phyloP scores from a whole-genome alignment of 768 basidiomycete species.

The Gautieria morchelliformis region DNA sequence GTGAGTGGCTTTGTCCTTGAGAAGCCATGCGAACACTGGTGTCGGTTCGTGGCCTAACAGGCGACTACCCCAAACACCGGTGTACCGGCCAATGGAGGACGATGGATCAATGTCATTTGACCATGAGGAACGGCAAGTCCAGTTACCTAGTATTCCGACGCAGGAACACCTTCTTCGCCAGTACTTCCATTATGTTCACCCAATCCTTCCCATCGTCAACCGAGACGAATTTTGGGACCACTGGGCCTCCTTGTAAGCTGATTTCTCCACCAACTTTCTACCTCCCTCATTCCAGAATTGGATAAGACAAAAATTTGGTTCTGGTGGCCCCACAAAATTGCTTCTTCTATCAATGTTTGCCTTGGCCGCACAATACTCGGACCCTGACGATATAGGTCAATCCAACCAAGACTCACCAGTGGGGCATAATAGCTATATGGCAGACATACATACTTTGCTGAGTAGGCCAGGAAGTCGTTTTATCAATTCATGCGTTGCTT shows the following conservation, averaged over 20 bases:
- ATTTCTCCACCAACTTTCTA: neutral
- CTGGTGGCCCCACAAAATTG: slow-evolving; percentile 32
- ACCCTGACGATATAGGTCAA: slow-evolving; percentile 11
- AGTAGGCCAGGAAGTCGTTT: neutral
- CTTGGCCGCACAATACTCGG: slow-evolving; percentile 63
- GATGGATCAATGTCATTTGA: neutral
- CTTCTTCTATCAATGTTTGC: slow-evolving; percentile 79
- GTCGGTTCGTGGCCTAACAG: neutral
- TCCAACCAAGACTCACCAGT: slow-evolving; percentile 21
- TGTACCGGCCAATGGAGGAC: neutral
- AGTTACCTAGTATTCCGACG: slow-evolving; percentile 17
- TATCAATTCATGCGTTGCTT: neutral
- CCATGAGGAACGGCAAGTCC: neutral
- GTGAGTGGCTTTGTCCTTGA: neutral
- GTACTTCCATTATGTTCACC: slow-evolving; percentile 78
- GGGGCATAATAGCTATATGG: slow-evolving; percentile 56
- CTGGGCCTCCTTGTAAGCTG: slow-evolving; percentile 15
- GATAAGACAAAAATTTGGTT: neutral
- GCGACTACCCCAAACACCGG: neutral
- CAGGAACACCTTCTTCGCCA: slow-evolving; percentile 66
- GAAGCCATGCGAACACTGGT: too few species aligned
- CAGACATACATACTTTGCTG: slow-evolving; percentile 56
- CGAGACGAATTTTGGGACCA: slow-evolving; percentile 59
- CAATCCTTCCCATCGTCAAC: slow-evolving; percentile 67
- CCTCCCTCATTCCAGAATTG: neutral